Evolutionary conservation across 495 filamentous ascomycete genomes (phyloP).

Genomic region (Aspergillus cristatus): DNA sequence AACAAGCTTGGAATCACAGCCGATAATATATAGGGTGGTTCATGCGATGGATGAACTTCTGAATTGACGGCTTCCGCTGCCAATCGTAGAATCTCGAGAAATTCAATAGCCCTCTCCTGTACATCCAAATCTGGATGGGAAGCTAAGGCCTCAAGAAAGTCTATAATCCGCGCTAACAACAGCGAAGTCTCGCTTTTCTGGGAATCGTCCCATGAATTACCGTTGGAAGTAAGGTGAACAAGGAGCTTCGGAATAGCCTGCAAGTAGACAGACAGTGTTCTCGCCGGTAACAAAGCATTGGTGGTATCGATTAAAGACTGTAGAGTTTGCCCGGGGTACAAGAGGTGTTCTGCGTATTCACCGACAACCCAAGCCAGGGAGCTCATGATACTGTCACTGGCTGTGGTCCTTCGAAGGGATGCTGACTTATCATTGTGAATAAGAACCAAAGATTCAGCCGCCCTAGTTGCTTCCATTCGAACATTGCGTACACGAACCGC

Average conservation of each 20-base stretch:
- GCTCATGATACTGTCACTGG: conserved; percentile 54
- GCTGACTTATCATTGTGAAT: conserved; percentile 34
- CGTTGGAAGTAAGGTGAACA: conserved; percentile 48
- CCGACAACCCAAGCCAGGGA: conserved; percentile 77
- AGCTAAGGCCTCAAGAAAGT: conserved; percentile 67
- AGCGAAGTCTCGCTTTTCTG: conserved; percentile 63
- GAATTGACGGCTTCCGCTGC: conserved; percentile 66
- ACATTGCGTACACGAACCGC: conserved; percentile 85
- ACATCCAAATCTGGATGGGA: conserved; percentile 83
- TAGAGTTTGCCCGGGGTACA: conserved; percentile 54
- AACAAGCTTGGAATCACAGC: conserved; percentile 86
- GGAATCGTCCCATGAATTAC: conserved; percentile 49
- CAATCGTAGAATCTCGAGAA: conserved; percentile 77
- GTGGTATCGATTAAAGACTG: conserved; percentile 61
- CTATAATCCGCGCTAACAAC: conserved; percentile 67
- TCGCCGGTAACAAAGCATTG: conserved; percentile 49
- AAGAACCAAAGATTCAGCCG: conserved; percentile 69
- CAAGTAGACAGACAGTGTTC: conserved; percentile 64
- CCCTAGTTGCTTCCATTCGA: conserved; percentile 63
- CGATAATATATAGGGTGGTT: conserved; percentile 71
- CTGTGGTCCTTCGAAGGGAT: conserved; percentile 35
- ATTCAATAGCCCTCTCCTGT: conserved; percentile 92
- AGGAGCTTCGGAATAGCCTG: conserved; percentile 85
- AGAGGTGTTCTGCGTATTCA: conserved; percentile 68
- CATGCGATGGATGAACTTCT: conserved; percentile 46